Conservation (phyloP, 805 yeast species). For the Debaryomyces prosopidis region DNA sequence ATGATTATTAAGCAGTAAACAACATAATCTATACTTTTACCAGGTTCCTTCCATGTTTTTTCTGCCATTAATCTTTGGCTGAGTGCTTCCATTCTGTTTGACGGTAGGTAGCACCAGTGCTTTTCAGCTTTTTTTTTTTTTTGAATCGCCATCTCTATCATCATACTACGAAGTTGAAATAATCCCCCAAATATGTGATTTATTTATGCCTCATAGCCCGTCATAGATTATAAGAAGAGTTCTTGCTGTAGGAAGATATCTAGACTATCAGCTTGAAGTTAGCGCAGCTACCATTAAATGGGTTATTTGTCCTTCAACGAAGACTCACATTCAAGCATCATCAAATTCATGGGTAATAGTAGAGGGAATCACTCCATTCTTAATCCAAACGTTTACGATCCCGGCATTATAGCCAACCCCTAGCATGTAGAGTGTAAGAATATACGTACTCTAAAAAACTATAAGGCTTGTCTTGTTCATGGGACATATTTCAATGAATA, state of each 20-base stretch:
- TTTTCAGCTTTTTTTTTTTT: background rate
- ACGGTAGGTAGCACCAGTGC: constrained; percentile 11
- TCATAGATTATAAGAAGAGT: constrained; percentile 8
- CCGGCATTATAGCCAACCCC: constrained; percentile 19
- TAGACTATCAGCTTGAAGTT: no score
- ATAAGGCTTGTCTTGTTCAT: no score
- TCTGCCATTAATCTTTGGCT: constrained; percentile 9
- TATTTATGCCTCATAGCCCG: constrained; percentile 1
- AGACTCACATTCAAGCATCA: constrained; percentile 22
- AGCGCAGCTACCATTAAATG: constrained; percentile 19
- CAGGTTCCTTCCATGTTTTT: constrained; percentile 16
- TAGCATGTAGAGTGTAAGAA: constrained; percentile 9
- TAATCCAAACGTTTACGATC: constrained; percentile 12
- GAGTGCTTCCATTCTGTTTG: constrained; percentile 14
- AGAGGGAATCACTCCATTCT: constrained; percentile 19
- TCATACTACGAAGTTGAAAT: background rate
- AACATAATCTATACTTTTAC: constrained; percentile 16
- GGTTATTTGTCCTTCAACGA: constrained; percentile 21
- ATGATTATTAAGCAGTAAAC: constrained; percentile 7
- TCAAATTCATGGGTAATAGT: constrained; percentile 22
- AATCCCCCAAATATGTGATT: constrained; percentile 1
- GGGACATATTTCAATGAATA: no score
- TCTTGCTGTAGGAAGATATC: constrained; percentile 18
- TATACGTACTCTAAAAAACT: no score
- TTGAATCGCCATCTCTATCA: constrained; percentile 4